Base-by-base conservation (phyloP, 2,329 filamentous ascomycete genomes). In the Sphaerulina vaccinii region DNA sequence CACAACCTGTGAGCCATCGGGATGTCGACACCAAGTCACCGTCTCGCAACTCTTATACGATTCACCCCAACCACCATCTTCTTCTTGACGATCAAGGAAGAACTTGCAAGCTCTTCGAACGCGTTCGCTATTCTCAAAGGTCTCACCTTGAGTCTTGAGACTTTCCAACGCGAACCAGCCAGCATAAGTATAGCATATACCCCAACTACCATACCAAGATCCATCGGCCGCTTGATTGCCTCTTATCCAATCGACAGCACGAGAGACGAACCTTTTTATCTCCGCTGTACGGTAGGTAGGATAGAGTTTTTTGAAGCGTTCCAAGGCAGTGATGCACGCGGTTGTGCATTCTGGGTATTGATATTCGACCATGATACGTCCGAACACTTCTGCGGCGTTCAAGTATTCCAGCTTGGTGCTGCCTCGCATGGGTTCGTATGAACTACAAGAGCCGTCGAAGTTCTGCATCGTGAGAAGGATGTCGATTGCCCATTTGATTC, bases 331-430 rank as follows among this genome's bases (percentile, higher is more conserved):
- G 3, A 99, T 87, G 23, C 90, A 90, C 1, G 93, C 91, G 2
- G 93, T 97, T 0, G 93, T 99, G 75, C 93, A 99, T 71, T 99
- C 93, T 0, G 92, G 90, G 66, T 99, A 97, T 69, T 96, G 90
- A 69, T 99, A 99, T 67, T 97, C 92, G 48, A 99, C 86, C 93
- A 99, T 99, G 73, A 99, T 99, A 16, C 85, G 82, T 11, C 90
- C 91, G 70, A 99, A 99, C 0, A 99, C 91, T 69, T 99, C 93
- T 1, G 93, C 93, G 0, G 92, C 92, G 65, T 99, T 99, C 37
- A 99, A 80, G 68, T 85, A 79, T 70, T 99, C 93, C 60, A 97
- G 70, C 60, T 81, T 82, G 60, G 87, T 79, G 8, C 88, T 86
- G 2, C 87, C 92, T 21, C 93, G 83, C 1, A 86, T 86, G 1